Conservation (phyloP, 257 asterid genomes). For the Nicotiana tabacum region DNA sequence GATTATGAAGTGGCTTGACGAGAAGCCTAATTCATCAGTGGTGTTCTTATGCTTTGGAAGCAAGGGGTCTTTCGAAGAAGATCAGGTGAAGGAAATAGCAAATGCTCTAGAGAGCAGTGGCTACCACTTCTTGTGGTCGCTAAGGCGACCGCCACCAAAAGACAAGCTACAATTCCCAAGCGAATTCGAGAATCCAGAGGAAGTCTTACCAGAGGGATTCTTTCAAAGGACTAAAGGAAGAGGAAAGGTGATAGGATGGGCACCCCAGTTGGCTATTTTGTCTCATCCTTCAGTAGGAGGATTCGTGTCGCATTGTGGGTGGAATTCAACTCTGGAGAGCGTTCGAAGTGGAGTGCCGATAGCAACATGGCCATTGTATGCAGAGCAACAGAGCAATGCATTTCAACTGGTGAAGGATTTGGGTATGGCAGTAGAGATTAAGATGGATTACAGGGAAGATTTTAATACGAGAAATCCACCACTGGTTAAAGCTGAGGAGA, state of each 20-base stretch:
- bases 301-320: background rate
- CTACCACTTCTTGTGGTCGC: conserved; percentile 4
- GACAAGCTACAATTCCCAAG: background rate
- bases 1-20: conserved; percentile 16
- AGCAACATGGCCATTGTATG: conserved; percentile 1
- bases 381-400: background rate
- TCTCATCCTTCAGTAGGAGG: background rate
- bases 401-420: background rate
- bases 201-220: background rate
- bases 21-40: conserved; percentile 16
- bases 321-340: background rate
- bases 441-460: background rate
- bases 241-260: conserved; percentile 4
- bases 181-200: background rate
- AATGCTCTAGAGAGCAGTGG: background rate
- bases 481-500: conserved; percentile 11
- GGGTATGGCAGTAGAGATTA: background rate
- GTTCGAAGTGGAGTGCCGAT: background rate
- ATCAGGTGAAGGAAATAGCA: conserved; percentile 20
- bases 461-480: background rate
- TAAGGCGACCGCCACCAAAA: background rate
- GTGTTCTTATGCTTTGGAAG: conserved; percentile 28
- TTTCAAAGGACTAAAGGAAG: background rate
- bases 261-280: background rate
- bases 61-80: background rate